Evolutionary conservation across 202 grass and related monocot species (phyloP).

Genomic region (Saccharum hybrid): DNA sequence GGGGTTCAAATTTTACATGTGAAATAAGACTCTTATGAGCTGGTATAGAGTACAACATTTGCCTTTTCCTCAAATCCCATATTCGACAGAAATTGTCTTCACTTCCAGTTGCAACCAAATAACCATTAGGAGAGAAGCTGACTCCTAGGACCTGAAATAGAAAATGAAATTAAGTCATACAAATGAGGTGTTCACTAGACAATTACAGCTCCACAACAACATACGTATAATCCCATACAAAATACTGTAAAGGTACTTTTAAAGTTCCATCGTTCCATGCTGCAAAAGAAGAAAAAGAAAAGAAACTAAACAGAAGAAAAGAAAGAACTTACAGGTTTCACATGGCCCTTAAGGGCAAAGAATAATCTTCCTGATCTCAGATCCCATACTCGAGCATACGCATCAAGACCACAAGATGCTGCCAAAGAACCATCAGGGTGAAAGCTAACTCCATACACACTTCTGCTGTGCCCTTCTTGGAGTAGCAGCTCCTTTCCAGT

Average conservation of each 20-base stretch:
- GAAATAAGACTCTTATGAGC: slow-evolving; percentile 94
- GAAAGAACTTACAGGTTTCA: slow-evolving; percentile 76
- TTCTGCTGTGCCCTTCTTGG: slow-evolving; percentile 95
- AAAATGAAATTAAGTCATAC: slow-evolving; percentile 34
- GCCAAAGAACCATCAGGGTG: slow-evolving; percentile 95
- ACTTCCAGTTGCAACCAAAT: slow-evolving; percentile 85
- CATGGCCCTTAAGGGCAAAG: slow-evolving; percentile 81
- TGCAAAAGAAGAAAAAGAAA: slow-evolving; percentile 20
- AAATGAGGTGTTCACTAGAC: not conserved
- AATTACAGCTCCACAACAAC: slow-evolving; percentile 24
- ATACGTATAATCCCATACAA: slow-evolving; percentile 12
- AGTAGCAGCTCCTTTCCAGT: slow-evolving; percentile 86
- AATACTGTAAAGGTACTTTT: slow-evolving; percentile 1
- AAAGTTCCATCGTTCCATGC: slow-evolving; percentile 10
- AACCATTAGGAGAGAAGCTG: slow-evolving; percentile 92
- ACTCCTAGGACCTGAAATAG: slow-evolving; percentile 78
- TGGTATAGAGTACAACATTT: slow-evolving; percentile 85
- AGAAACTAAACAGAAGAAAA: not conserved
- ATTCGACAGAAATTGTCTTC: slow-evolving; percentile 96
- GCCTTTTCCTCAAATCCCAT: slow-evolving; percentile 91
- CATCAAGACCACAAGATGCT: slow-evolving; percentile 86
- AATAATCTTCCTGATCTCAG: slow-evolving; percentile 87
- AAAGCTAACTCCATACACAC: slow-evolving; percentile 86
- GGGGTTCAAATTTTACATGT: slow-evolving; percentile 95
- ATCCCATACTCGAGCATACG: slow-evolving; percentile 89